These are phyloP conservation scores for Colletotrichum cereale DNA, from an alignment of 2,329 filamentous ascomycete genomes.

Conservation along the genomic window DNA sequence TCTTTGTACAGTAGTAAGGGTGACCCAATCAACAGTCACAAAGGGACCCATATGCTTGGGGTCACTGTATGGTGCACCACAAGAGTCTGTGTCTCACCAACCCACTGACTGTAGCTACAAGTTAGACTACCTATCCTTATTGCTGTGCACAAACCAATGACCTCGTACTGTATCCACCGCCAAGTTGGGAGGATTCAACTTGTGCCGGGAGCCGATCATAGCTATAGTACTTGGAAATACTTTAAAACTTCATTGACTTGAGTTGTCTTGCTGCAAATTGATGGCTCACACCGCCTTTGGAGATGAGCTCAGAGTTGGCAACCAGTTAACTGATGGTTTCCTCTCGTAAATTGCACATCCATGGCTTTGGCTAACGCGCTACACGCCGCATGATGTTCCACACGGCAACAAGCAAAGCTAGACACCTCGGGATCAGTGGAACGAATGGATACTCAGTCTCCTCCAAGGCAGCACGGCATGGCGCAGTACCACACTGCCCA, in stretches of 20 bases:
- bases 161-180: conserved; percentile 6
- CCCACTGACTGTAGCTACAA: too few relatives aligned
- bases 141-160: too few relatives aligned
- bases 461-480: neutral
- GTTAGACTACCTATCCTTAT: too few relatives aligned
- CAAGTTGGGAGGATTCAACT: conserved; percentile 6
- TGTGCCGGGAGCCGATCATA: conserved; percentile 27
- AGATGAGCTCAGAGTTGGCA: neutral
- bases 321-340: neutral
- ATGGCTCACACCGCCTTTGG: conserved; percentile 25
- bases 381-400: neutral
- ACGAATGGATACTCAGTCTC: neutral
- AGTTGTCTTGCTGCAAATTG: neutral
- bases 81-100: too few relatives aligned
- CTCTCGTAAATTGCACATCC: neutral
- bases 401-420: neutral
- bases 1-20: too few relatives aligned
- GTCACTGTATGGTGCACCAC: too few relatives aligned
- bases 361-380: neutral
- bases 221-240: neutral
- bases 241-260: neutral
- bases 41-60: too few relatives aligned
- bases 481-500: neutral
- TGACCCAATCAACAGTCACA: too few relatives aligned
- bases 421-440: neutral